Base-by-base conservation (phyloP, 768 basidiomycete species). In the Clitopilus hobsonii region DNA sequence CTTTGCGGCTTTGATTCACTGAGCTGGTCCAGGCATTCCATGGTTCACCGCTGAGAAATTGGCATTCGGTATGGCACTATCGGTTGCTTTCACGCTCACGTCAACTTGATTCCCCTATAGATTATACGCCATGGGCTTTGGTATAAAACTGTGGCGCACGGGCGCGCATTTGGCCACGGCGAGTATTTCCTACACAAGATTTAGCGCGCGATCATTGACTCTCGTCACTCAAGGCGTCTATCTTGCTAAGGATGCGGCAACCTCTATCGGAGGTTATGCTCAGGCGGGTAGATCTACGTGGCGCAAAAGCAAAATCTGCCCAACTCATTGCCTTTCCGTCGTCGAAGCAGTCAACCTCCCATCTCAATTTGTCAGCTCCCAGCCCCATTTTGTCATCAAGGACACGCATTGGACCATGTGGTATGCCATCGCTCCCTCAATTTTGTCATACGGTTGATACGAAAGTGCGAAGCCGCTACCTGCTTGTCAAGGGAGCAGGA, bases 91-190 rank as follows among this genome's bases (percentile, higher is more conserved):
- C 23, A 1, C 3, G 24, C 36, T 49, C 16, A 54, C n/a, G 8
- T 6, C 23, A 51, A 2, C 51, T 49, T 4, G 16, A 41, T 32
- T 18, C 27, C 27, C 23, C 5, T 41, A 7, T 56, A 86, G 85
- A 87, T 88, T 55, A 82, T 90, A 48, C 79, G 86, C 14, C 83
- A 88, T 63, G 88, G 88, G 1, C 70, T 89, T 6, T 88, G 86
- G 83, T 83, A 72, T 66, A 81, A 79, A 64, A 65, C 65, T 0
- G 63, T 83, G 13, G 65, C 74, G 18, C 67, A 90, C 65, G 88
- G 88, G 14, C 70, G 88, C 38, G 79, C 83, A 0, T 83, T 74
- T 59, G 88, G 88, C 5, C 55, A 90, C 63, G 88, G 85, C 79
- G 54, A 45, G 71, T 54, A 2, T 14, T 14, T 26, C 24, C 22